Conservation (phyloP, 202 grass and related monocot genomes). For the Setaria viridis region DNA sequence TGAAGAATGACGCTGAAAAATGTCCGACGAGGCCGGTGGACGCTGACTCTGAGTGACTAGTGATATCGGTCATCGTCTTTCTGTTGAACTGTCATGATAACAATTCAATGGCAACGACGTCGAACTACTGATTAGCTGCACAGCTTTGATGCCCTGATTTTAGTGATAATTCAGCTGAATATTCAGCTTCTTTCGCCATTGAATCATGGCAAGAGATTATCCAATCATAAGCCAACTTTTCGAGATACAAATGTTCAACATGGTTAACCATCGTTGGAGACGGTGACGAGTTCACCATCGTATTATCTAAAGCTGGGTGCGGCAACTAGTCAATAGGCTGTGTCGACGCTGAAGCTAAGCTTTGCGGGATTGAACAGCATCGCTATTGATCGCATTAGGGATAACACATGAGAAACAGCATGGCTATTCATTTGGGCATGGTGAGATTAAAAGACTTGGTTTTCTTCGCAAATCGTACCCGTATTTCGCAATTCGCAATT, state of each 20-base stretch:
- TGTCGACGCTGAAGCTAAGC: not conserved
- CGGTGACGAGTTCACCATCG: too few species aligned
- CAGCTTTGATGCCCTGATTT: not conserved
- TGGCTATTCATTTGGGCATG: not conserved
- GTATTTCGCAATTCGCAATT: too few species aligned
- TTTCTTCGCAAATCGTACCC: not conserved
- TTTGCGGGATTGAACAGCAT: not conserved
- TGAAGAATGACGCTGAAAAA: not conserved
- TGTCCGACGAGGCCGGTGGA: not conserved
- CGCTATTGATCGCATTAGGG: not conserved
- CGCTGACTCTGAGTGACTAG: not conserved
- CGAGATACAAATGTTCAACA: not conserved
- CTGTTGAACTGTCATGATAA: not conserved
- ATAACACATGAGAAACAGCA: not conserved
- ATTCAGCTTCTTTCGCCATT: not conserved
- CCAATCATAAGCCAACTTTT: not conserved
- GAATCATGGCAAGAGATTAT: not conserved
- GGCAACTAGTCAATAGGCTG: too few species aligned
- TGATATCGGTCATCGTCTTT: not conserved
- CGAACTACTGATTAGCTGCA: not conserved
- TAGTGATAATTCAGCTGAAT: not conserved
- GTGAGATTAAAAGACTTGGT: not conserved
- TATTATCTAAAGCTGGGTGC: too few species aligned
- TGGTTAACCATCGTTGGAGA: not conserved
- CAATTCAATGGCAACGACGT: not conserved